These are phyloP conservation scores for Solanum bulbocastanum DNA, from an alignment of 257 asterid genomes.

Conservation along the genomic window DNA sequence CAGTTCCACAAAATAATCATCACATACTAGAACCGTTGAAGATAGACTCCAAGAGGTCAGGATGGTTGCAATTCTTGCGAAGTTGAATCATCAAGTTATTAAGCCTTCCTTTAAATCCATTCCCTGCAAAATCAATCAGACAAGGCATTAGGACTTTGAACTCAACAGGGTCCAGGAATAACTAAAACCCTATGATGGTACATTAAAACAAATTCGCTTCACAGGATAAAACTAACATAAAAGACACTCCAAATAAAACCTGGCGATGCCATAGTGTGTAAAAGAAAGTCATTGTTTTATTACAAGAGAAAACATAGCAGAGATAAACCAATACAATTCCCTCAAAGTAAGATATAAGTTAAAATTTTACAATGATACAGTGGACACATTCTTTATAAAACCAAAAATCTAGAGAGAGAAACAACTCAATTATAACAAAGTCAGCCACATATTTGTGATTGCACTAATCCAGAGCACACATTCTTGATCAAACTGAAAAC, in stretches of 20 bases:
- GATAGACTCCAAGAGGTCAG: slow-evolving; percentile 87
- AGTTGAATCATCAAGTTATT: slow-evolving; percentile 86
- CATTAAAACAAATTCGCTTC: background rate
- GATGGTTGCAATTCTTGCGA: slow-evolving; percentile 96
- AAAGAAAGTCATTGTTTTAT: background rate
- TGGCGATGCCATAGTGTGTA: background rate
- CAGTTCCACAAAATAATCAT: slow-evolving; percentile 2
- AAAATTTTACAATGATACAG: background rate
- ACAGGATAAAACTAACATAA: background rate
- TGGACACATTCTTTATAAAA: background rate
- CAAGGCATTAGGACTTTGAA: background rate
- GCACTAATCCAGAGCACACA: background rate
- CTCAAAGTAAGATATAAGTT: background rate
- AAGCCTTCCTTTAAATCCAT: slow-evolving; percentile 64
- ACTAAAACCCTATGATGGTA: background rate
- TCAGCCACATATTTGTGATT: background rate
- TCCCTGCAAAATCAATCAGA: slow-evolving; percentile 33
- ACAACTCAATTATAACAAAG: background rate
- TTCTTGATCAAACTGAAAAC: background rate
- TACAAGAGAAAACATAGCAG: background rate
- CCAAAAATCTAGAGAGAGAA: background rate
- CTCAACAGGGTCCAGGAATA: background rate
- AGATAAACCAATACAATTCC: background rate
- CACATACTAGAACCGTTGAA: slow-evolving; percentile 79
- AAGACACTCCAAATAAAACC: background rate